Evolutionary conservation across 371 early-diverging fungal genomes (phyloP), one percentile per base, ranked within the genome.

Genomic region (Choanephora cucurbitarum): DNA sequence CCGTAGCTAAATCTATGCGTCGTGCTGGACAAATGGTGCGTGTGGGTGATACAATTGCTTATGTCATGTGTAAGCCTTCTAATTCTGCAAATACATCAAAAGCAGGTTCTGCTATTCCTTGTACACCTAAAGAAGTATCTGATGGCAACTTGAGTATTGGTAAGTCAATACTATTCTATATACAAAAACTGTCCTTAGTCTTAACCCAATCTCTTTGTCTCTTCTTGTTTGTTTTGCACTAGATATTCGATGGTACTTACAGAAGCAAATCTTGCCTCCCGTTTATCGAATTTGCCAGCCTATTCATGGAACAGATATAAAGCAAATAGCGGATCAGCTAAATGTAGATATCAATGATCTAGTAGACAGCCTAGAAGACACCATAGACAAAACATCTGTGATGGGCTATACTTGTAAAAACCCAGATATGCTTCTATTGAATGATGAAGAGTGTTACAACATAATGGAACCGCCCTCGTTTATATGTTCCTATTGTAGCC

Each of bases 211-310:
- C 28, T 28, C 7, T 28, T 28, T 28, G 3, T 28, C 7, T 28
- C 7, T 28, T 28, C 7, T 28, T 28, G 7, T 28, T 7, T 28
- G 13, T 24, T 19, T 18, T 2, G 7, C 37, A 17, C 28, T 45
- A 67, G 96, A 98, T 69, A 73, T 69, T 54, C 90, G 94, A 41
- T 99, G 96, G 88, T 99, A 99, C 63, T 67, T 99, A 22, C 73
- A 79, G 49, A 89, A 90, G 45, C 99, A 99, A 73, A 83, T 99
- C 0, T 82, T 94, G 40, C 96, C 99, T 7, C 94, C 97, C 2
- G 67, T 98, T 24, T 73, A 83, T 0, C 85, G 96, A 44, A 67
- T 97, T 40, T 88, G 91, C 32, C 84, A 75, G 51, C 91, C 88
- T 5, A 86, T 96, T 13, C 84, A 88, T 33, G 92, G 85, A 41